These are phyloP conservation scores for cucumber (Cucumis sativus) DNA, from an alignment of 306 rosid genomes.

Conservation along the genomic window DNA sequence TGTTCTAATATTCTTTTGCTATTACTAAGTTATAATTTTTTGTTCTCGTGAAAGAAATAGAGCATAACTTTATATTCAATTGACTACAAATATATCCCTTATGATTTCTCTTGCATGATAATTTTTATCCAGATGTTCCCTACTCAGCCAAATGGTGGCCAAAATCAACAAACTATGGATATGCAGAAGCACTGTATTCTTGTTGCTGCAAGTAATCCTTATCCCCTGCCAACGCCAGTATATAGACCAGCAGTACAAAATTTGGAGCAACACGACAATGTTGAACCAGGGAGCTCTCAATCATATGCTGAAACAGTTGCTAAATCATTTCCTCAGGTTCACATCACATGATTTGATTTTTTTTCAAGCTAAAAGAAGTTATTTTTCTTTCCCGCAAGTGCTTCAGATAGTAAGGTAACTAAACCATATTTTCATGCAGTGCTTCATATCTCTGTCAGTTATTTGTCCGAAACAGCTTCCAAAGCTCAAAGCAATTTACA, in stretches of 20 bases:
- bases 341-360: background rate
- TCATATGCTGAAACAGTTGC: constrained; percentile 89
- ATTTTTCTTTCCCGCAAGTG: background rate
- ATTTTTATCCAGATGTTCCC: constrained; percentile 64
- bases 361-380: background rate
- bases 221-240: constrained; percentile 85
- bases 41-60: background rate
- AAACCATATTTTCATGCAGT: constrained; percentile 39
- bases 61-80: background rate
- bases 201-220: constrained; percentile 84
- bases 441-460: constrained; percentile 74
- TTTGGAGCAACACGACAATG: constrained; percentile 62
- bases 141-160: constrained; percentile 48
- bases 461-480: constrained; percentile 92
- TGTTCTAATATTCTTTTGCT: background rate
- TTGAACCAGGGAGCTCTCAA: constrained; percentile 54
- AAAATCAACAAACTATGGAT: constrained; percentile 70
- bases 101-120: constrained; percentile 11
- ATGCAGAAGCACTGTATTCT: constrained; percentile 80
- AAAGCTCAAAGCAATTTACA: constrained; percentile 58
- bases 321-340: constrained; percentile 76
- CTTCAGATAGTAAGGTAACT: constrained; percentile 1
- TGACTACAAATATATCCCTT: constrained; percentile 2
- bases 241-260: constrained; percentile 62
- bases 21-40: background rate